These are phyloP conservation scores for Paraconiothyrium sp. DNA, from an alignment of 2,329 filamentous ascomycete genomes.

Conservation along the genomic window DNA sequence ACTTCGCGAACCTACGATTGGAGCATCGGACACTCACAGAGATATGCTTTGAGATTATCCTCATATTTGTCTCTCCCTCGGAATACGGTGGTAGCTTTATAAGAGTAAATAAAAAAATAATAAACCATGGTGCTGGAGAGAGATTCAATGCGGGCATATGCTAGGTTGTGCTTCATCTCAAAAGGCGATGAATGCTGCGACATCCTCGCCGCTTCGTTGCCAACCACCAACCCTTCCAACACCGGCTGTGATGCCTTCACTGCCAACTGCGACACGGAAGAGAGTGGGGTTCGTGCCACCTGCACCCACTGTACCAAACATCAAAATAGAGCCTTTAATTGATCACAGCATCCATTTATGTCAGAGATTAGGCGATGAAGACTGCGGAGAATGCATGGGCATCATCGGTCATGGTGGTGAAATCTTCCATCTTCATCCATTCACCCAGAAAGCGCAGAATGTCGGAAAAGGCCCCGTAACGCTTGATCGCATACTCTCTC, in stretches of 20 bases:
- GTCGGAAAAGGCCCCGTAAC: no score
- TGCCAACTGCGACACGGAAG: no score
- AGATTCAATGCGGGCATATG: slow-evolving; percentile 26
- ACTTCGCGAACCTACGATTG: slow-evolving; percentile 31
- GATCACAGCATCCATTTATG: neutral
- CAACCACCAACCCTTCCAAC: neutral
- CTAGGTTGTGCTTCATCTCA: slow-evolving; percentile 12
- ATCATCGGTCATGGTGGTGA: slow-evolving; percentile 24
- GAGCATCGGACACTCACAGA: slow-evolving; percentile 32
- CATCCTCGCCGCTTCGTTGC: neutral
- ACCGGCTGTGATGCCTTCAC: no score
- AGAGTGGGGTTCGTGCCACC: no score
- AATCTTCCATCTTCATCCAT: slow-evolving; percentile 20
- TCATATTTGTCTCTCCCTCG: slow-evolving; percentile 25
- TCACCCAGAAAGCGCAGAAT: neutral
- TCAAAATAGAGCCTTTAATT: neutral
- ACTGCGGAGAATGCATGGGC: neutral
- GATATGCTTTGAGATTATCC: slow-evolving; percentile 30
- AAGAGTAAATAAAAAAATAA: no score
- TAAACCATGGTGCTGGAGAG: slow-evolving; percentile 26
- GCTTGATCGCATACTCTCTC: no score
- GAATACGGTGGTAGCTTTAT: no score
- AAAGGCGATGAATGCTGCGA: slow-evolving; percentile 1
- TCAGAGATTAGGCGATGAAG: neutral
- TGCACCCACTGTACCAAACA: no score